Conservation (phyloP, 1,284 basidiomycete genomes). For the Trametes sp. region DNA sequence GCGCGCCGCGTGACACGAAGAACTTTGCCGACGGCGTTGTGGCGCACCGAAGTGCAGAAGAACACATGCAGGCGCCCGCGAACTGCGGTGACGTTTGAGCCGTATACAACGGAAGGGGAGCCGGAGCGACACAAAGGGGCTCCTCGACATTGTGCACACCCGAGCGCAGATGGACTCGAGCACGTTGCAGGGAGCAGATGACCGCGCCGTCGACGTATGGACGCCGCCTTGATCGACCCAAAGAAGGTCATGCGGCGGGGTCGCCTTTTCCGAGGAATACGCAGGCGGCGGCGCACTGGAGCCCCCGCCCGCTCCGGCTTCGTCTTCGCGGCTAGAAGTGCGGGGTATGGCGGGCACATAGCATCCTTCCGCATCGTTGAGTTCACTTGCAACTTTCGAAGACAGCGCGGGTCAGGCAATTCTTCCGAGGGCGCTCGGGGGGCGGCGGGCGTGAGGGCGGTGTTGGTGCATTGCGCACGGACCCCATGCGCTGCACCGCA, state of each 20-base stretch:
- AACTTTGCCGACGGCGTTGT: slow-evolving; percentile 7
- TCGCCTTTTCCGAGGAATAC: slow-evolving; percentile 19
- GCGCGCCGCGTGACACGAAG: neutral
- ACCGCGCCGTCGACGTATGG: slow-evolving; percentile 1
- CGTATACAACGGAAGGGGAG: neutral
- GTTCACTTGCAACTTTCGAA: too few species aligned
- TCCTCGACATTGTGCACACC: neutral
- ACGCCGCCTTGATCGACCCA: neutral
- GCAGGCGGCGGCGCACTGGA: neutral
- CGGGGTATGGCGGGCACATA: slow-evolving; percentile 1
- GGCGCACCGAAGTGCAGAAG: slow-evolving; percentile 16
- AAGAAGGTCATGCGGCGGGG: slow-evolving; percentile 19
- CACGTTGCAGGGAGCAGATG: slow-evolving; percentile 2
- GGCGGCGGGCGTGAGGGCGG: neutral
- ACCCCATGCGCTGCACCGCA: neutral
- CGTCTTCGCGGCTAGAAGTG: slow-evolving; percentile 15
- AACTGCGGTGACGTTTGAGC: neutral
- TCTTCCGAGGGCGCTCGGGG: neutral
- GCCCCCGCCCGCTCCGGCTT: neutral
- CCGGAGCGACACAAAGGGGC: neutral
- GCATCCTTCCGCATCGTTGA: neutral
- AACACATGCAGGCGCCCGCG: slow-evolving; percentile 3
- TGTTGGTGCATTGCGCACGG: neutral
- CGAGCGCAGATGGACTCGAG: neutral
- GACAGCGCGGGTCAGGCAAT: neutral